Conservation (phyloP, 257 asterid genomes). For the Lantana camara region DNA sequence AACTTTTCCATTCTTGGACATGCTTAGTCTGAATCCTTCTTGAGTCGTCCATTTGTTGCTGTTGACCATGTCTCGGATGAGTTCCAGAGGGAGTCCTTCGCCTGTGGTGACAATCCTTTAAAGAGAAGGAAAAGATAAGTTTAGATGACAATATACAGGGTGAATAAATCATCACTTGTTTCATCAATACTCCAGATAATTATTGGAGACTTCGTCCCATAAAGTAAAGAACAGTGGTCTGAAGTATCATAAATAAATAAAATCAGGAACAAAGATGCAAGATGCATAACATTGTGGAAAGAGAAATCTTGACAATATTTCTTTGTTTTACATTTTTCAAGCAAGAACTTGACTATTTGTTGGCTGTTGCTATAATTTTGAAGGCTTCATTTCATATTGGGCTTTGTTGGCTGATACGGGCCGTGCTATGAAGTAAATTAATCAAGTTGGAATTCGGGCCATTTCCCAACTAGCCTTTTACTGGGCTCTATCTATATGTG, state of each 20-base stretch:
- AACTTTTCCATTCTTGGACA: slow-evolving; percentile 87
- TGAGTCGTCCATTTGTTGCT: slow-evolving; percentile 64
- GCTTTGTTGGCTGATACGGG: no score
- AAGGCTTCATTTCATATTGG: no score
- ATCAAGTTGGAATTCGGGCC: no score
- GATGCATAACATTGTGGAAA: neutral
- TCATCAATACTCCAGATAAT: no score
- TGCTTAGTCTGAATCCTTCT: slow-evolving; percentile 80
- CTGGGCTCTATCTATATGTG: no score
- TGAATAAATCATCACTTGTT: no score
- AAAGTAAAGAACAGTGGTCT: neutral
- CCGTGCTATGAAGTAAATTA: no score
- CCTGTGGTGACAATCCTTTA: slow-evolving; percentile 84
- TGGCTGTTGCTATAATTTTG: no score
- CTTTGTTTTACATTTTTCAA: slow-evolving; percentile 44
- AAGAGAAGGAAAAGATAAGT: slow-evolving; percentile 4
- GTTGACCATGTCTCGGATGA: slow-evolving; percentile 83
- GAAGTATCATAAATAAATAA: neutral
- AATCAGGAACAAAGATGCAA: slow-evolving; percentile 3
- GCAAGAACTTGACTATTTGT: no score
- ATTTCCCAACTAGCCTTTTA: no score
- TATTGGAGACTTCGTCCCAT: no score
- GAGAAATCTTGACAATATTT: neutral
- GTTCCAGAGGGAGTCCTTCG: slow-evolving; percentile 80
- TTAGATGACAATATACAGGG: neutral